Evolutionary conservation across 306 rosid species (phyloP).

Genomic region (Fragaria iinumae): DNA sequence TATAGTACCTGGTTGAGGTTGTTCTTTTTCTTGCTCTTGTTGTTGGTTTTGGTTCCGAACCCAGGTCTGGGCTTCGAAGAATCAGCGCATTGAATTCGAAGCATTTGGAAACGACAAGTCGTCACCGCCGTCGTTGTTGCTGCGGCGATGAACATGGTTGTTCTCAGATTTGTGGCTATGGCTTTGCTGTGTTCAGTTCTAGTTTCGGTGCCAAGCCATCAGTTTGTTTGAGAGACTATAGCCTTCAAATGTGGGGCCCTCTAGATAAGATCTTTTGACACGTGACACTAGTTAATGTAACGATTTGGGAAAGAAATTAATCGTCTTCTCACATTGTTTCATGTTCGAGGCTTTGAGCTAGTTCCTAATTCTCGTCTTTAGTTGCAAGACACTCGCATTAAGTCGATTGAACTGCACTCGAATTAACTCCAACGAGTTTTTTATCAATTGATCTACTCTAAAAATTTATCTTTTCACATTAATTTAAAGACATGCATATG

Average conservation of each 20-base stretch:
- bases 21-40: conserved; percentile 11
- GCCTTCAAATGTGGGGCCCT: neutral
- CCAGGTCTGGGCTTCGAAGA: conserved; percentile 57
- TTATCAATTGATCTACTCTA: no score
- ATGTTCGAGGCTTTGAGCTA: no score
- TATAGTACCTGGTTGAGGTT: conserved; percentile 20
- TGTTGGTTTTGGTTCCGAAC: conserved; percentile 46
- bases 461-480: no score
- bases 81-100: conserved; percentile 48
- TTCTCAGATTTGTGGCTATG: neutral
- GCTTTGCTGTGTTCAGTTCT: neutral
- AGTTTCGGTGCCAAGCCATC: neutral
- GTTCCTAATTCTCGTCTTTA: no score
- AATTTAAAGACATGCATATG: no score
- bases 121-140: conserved; percentile 26
- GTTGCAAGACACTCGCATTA: no score
- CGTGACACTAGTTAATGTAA: no score
- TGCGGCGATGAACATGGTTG: conserved; percentile 13
- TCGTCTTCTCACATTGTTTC: no score
- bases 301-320: no score
- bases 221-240: neutral
- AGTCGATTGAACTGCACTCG: no score
- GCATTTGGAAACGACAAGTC: conserved; percentile 31
- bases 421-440: no score
- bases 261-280: conserved; percentile 7